Evolutionary conservation across 768 basidiomycete genomes (phyloP).

Genomic region (Lyophyllum shimeji): DNA sequence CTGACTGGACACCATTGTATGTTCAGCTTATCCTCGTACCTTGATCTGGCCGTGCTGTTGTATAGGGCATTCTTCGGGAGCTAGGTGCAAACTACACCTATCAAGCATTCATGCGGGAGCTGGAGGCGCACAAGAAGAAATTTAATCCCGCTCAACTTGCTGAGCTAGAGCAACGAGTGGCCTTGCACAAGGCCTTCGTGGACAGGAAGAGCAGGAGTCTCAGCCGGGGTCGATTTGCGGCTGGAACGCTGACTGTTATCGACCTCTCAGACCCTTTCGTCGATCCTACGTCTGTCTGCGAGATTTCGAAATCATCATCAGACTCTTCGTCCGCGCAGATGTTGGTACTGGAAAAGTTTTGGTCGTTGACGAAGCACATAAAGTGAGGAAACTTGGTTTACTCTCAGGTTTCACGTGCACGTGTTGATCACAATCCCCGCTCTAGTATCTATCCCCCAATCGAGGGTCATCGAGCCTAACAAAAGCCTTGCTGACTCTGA

Average conservation of each 20-base stretch:
- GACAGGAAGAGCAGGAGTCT: conserved; percentile 24
- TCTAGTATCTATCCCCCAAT: conserved; percentile 57
- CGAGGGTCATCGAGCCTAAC: conserved; percentile 51
- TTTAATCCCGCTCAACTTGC: conserved; percentile 59
- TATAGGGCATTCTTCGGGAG: conserved; percentile 57
- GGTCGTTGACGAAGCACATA: conserved; percentile 76
- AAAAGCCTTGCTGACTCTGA: conserved; percentile 53
- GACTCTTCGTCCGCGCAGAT: conserved; percentile 62
- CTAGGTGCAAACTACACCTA: conserved; percentile 62
- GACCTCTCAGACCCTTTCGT: conserved; percentile 77
- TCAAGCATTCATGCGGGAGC: conserved; percentile 41
- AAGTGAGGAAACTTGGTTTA: conserved; percentile 36
- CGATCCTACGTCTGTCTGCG: conserved; percentile 64
- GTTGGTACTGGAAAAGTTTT: conserved; percentile 66
- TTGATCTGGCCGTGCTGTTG: conserved; percentile 1
- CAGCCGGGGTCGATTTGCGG: conserved; percentile 40
- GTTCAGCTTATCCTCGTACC: conserved; percentile 64
- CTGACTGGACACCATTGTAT: conserved; percentile 64
- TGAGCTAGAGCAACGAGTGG: conserved; percentile 63
- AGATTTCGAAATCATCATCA: conserved; percentile 68
- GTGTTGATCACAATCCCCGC: neutral
- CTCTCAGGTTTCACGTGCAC: neutral
- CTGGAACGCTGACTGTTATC: conserved; percentile 64
- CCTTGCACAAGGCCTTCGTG: conserved; percentile 58
- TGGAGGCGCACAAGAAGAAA: conserved; percentile 44